Percentiles rank a stretch among this genome's conserved stretches.
These are phyloP conservation scores for Leishmania braziliensis DNA, from an alignment of 208 protist species.

Conservation along the genomic window DNA sequence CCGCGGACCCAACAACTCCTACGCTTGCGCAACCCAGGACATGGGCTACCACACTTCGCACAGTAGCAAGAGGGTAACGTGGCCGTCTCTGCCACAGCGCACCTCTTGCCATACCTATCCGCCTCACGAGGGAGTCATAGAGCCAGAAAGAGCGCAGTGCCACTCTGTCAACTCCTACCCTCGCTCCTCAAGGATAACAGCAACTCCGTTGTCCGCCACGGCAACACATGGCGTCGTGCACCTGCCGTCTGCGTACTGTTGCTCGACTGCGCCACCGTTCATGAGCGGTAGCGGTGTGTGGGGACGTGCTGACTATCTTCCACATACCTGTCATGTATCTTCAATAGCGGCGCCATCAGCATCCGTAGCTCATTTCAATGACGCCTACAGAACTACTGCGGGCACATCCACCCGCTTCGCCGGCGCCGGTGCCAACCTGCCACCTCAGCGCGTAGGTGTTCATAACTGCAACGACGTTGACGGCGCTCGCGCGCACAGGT, in stretches of 20 bases:
- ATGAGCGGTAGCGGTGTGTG: not conserved
- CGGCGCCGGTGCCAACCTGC: not conserved
- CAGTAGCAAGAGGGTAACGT: not conserved
- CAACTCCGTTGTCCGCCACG: not conserved
- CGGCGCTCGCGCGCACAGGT: not conserved
- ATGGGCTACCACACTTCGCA: not conserved
- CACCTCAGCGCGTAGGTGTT: not conserved
- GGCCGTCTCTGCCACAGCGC: not conserved
- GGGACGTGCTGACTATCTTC: slow-evolving; percentile 27
- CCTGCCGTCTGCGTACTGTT: not conserved
- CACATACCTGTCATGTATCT: slow-evolving; percentile 2
- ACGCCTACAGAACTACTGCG: not conserved
- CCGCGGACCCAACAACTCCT: not conserved
- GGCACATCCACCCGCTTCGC: not conserved
- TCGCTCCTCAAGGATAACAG: not conserved
- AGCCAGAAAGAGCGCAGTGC: not conserved
- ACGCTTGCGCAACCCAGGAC: not conserved
- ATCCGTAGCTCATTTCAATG: not conserved
- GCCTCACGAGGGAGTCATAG: not conserved
- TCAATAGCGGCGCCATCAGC: slow-evolving; percentile 1
- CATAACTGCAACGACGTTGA: not conserved
- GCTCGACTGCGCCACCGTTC: not conserved
- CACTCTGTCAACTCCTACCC: not conserved
- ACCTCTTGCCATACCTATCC: not conserved
- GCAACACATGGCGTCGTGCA: not conserved